Percentiles rank a stretch among this genome's conserved stretches.
Evolutionary conservation across 2,329 filamentous ascomycete genomes (phyloP).

Genomic region (Aspergillus quadricinctus): DNA sequence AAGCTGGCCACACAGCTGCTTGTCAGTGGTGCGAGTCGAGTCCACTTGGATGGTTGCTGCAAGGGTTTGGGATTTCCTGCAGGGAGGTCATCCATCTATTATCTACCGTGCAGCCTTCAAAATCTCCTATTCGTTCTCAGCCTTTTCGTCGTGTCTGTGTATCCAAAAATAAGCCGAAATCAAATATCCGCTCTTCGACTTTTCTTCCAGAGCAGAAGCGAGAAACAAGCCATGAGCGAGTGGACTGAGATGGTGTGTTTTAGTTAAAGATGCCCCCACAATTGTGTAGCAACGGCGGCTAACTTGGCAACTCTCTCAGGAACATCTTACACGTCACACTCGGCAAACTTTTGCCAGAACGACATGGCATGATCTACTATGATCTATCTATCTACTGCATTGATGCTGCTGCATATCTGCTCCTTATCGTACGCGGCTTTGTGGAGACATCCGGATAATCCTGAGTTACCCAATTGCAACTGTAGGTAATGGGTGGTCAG

Average conservation of each 20-base stretch:
- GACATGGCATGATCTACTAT: background rate
- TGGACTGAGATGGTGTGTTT: constrained; percentile 25
- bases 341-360: background rate
- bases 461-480: background rate
- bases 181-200: background rate
- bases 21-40: background rate
- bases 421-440: background rate
- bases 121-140: constrained; percentile 12
- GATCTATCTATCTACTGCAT: background rate
- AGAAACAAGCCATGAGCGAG: background rate
- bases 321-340: constrained; percentile 1
- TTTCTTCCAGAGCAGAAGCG: background rate
- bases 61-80: background rate
- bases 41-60: background rate
- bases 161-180: background rate
- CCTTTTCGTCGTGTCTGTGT: background rate
- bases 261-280: constrained; percentile 28
- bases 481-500: background rate
- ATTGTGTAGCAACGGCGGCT: constrained; percentile 21
- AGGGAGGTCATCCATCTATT: background rate
- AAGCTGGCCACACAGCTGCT: background rate
- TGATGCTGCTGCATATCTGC: background rate
- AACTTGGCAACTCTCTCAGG: constrained; percentile 18
- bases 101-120: background rate
- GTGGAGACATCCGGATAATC: background rate